phyloP scores from a whole-genome alignment of 495 filamentous ascomycete genomes.

The Sordaria brevicollis region DNA sequence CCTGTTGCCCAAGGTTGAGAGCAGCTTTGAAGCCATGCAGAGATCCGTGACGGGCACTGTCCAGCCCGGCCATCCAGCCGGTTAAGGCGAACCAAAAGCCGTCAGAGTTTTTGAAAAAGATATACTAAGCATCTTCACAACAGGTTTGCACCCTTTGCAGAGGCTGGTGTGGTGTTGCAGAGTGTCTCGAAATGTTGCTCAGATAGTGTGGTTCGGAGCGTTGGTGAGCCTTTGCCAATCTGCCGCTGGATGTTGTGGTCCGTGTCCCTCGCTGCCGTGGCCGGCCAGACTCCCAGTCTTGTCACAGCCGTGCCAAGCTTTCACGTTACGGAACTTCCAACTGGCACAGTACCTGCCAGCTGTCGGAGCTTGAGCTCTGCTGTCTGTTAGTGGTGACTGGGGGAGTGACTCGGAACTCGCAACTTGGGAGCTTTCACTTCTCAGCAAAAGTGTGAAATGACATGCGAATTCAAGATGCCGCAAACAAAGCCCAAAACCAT shows the following conservation, averaged over 20 bases:
- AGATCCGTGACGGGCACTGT: constrained; percentile 1
- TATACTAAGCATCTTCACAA: constrained; percentile 2
- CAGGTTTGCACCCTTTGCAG: constrained; percentile 2
- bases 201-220: constrained; percentile 3
- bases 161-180: constrained; percentile 7
- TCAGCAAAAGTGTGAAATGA: neutral
- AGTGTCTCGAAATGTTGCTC: constrained; percentile 5
- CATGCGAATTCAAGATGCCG: neutral
- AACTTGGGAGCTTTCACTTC: neutral
- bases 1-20: neutral
- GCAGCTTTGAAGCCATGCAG: neutral
- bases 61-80: neutral
- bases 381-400: neutral
- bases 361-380: neutral
- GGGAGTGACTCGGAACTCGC: neutral
- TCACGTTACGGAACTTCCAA: neutral
- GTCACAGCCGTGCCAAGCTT: neutral
- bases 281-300: neutral
- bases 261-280: neutral
- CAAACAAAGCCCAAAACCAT: neutral
- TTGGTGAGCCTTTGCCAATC: neutral
- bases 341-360: neutral
- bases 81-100: constrained; percentile 6
- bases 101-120: constrained; percentile 1
- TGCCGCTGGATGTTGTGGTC: constrained; percentile 3